A percentile compares a stretch with the other conserved stretches of the same genome.
These are phyloP conservation scores for Ephemerocybe angulata DNA, from an alignment of 768 basidiomycete genomes.

Conservation along the genomic window DNA sequence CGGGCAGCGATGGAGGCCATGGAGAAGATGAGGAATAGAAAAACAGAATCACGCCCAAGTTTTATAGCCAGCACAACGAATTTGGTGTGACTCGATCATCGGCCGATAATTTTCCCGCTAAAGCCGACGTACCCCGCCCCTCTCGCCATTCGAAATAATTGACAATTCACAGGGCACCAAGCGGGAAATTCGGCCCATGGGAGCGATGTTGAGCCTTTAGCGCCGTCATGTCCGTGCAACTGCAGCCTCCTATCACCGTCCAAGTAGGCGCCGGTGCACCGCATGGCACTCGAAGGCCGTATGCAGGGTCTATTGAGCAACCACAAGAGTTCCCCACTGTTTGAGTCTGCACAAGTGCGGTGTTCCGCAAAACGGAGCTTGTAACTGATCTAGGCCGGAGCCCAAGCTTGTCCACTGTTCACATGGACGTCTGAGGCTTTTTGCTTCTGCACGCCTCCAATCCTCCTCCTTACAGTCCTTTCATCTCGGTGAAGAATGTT, in stretches of 20 bases:
- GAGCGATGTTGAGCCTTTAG: too few relatives aligned
- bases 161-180: too few relatives aligned
- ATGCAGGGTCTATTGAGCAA: too few relatives aligned
- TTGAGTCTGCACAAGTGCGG: too few relatives aligned
- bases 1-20: conserved; percentile 64
- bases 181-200: too few relatives aligned
- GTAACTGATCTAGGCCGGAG: not conserved
- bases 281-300: too few relatives aligned
- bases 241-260: not conserved
- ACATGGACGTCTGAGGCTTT: not conserved
- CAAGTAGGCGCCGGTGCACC: not conserved
- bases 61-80: conserved; percentile 16
- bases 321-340: too few relatives aligned
- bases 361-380: not conserved
- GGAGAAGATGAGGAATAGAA: conserved; percentile 31
- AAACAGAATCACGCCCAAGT: conserved; percentile 11
- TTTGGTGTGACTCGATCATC: conserved; percentile 14
- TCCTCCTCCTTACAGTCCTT: not conserved
- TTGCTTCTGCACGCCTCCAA: not conserved
- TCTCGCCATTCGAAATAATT: too few relatives aligned
- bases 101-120: conserved; percentile 11
- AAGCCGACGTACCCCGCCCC: not conserved
- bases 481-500: not conserved
- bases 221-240: too few relatives aligned
- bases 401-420: not conserved